Percentiles rank a stretch among this genome's conserved stretches.
phyloP scores from a whole-genome alignment of 1,284 basidiomycete species.

The Leccinum ponderosum region DNA sequence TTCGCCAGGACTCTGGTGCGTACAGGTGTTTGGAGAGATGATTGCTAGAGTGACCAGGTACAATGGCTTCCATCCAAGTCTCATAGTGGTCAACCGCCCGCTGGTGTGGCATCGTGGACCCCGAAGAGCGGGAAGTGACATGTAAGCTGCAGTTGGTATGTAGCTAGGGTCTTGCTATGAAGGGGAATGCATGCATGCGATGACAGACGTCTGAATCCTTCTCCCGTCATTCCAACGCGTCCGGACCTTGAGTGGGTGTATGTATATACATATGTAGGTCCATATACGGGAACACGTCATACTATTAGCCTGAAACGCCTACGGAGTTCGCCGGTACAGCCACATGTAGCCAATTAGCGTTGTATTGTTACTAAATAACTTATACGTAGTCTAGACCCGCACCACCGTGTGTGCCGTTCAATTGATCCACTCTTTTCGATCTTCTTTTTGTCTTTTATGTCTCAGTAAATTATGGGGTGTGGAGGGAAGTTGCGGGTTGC shows the following conservation, averaged over 20 bases:
- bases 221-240: background rate
- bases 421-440: background rate
- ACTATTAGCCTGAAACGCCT: background rate
- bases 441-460: background rate
- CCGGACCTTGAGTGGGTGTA: background rate
- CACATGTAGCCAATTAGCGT: background rate
- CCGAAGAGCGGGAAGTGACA: slow-evolving; percentile 11
- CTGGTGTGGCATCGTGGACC: background rate
- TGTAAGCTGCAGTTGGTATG: slow-evolving; percentile 4
- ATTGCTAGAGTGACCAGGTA: slow-evolving; percentile 17
- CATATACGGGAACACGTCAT: background rate
- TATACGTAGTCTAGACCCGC: background rate
- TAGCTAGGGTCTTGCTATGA: slow-evolving; percentile 1
- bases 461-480: background rate
- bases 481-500: background rate
- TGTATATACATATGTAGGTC: background rate
- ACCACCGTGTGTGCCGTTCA: background rate
- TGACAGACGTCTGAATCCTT: background rate
- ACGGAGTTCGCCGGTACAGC: background rate
- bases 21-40: slow-evolving; percentile 8
- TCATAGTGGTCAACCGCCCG: slow-evolving; percentile 23
- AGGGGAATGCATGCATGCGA: background rate
- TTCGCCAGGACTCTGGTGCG: slow-evolving; percentile 4
- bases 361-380: background rate
- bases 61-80: slow-evolving; percentile 12